phyloP scores from a whole-genome alignment of 1,284 basidiomycete species.

The Ceratobasidium papillatum region DNA sequence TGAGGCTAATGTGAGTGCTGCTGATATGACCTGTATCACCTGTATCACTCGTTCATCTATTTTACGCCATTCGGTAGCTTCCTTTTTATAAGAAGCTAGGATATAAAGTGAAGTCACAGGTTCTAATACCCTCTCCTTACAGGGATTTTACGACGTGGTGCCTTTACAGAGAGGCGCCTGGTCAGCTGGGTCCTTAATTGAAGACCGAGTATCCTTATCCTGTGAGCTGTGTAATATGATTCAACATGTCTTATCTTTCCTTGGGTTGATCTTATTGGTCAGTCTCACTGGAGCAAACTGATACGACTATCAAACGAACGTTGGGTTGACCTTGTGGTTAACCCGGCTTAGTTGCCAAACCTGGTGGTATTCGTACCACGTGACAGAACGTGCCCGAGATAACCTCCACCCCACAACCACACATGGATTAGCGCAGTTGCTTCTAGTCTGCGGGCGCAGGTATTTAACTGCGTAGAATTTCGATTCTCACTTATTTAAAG shows the following conservation, averaged over 20 bases:
- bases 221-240: no score
- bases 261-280: no score
- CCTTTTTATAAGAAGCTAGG: constrained; percentile 12
- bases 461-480: not conserved
- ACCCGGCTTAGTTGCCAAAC: not conserved
- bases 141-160: constrained; percentile 21
- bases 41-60: no score
- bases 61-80: no score
- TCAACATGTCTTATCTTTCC: not conserved
- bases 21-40: no score
- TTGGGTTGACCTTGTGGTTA: not conserved
- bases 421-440: constrained; percentile 31
- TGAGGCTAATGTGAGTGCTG: constrained; percentile 1
- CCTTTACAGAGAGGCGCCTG: constrained; percentile 11
- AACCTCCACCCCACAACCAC: not conserved
- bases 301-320: not conserved
- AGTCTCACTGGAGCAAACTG: not conserved
- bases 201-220: not conserved
- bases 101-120: not conserved
- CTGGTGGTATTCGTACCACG: not conserved
- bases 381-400: not conserved
- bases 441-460: not conserved
- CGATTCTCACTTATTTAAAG: not conserved
- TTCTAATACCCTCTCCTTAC: constrained; percentile 4
- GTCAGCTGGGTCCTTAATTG: no score